Base-by-base conservation (phyloP, 2,329 filamentous ascomycete species). In the Simplicillium aogashimaense region DNA sequence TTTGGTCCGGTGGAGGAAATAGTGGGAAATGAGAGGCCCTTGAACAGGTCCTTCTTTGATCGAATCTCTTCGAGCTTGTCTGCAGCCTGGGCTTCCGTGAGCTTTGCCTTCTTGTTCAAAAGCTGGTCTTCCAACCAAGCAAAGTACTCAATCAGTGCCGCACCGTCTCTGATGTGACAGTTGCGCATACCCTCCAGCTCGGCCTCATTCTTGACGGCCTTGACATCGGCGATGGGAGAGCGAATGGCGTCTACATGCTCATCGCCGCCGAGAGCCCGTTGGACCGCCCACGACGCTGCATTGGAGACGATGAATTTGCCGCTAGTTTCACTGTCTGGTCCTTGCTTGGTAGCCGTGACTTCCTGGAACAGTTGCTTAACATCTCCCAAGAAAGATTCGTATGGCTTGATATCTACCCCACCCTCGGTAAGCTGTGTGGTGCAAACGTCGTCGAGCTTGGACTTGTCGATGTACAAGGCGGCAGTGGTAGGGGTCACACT, bases 61-160 rank as follows among this genome's bases (percentile, higher is more conserved):
- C 87, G 78, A 37, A 88, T 68, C 45, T 77, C 72, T 58, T 95
- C 87, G 3, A 98, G 72, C 64, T 94, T 94, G 57, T 95, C 86
- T 13, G 89, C 88, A n/a, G 78, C 92, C 49, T 86, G 73, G 3
- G 95, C 87, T 58, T 98, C 92, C 53, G 97, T 88, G 7, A 98
- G 63, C 4, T 67, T 73, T 1, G 73, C 74, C 46, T 83, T 83
- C 58, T 90, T 81, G 48, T 72, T 76, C 43, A 86, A 57, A 17
- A 98, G 69, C 55, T 95, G 83, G 52, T 95, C 77, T 60, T 98
- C 92, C 3, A 98, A 74, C 92, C 92, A 98, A 11, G 92, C 87
- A 59, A 98, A 95, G 59, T 88, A 98, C 57, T 95, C 81, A 41
- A 79, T 89, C 45, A 97, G 63, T 2, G 92, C 90, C 36, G 87